Evolutionary conservation across 164 flowering plant species (phyloP).

Genomic region (Protea cynaroides): DNA sequence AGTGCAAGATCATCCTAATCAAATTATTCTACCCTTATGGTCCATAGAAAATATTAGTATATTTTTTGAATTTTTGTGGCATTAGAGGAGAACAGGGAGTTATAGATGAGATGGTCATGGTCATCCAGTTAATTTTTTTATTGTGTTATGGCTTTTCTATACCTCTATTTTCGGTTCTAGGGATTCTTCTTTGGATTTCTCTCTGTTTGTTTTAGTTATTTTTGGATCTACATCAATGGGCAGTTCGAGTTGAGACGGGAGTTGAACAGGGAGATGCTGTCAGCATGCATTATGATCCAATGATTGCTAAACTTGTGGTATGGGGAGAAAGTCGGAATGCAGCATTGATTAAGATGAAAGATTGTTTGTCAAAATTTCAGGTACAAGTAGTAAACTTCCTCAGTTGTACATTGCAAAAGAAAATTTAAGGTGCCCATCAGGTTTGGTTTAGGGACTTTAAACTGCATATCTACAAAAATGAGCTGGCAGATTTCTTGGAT

Average conservation of each 20-base stretch:
- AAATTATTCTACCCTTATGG: not conserved
- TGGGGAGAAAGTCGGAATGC: slow-evolving; percentile 82
- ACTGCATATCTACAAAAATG: not conserved
- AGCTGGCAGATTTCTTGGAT: no score
- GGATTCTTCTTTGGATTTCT: not conserved
- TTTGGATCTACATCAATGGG: slow-evolving; percentile 8
- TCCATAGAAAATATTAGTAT: no score
- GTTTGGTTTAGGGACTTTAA: not conserved
- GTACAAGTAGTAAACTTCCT: slow-evolving; percentile 25
- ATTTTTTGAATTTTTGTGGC: not conserved
- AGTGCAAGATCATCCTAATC: not conserved
- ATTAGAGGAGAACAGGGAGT: no score
- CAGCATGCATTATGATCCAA: slow-evolving; percentile 98
- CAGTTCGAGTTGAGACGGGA: slow-evolving; percentile 97
- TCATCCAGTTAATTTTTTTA: not conserved
- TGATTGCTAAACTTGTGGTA: slow-evolving; percentile 99
- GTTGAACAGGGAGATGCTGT: slow-evolving; percentile 91
- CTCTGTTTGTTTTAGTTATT: not conserved
- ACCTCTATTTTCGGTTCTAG: not conserved
- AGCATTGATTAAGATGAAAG: slow-evolving; percentile 84
- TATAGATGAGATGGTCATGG: not conserved
- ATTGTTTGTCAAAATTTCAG: slow-evolving; percentile 82
- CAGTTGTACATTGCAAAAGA: not conserved
- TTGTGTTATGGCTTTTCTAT: not conserved
- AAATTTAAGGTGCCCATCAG: not conserved